A percentile compares a stretch with the other conserved stretches of the same genome.
Evolutionary conservation across 2,329 filamentous ascomycete species (phyloP).

Genomic region (Dothideomycetidae sp.): DNA sequence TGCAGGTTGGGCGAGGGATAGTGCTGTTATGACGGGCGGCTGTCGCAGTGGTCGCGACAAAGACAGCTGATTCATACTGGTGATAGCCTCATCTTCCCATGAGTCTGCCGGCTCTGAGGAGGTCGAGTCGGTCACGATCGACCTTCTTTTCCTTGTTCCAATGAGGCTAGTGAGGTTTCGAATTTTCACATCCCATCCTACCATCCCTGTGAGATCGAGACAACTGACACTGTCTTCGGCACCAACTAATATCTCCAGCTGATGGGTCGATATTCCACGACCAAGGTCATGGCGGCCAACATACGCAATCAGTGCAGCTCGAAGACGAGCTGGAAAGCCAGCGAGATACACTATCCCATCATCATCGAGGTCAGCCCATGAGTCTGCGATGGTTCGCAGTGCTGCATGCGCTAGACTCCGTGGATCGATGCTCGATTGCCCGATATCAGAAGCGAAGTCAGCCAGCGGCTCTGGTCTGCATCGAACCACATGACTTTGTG

Average conservation of each 20-base stretch:
- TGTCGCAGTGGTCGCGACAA: slow-evolving; percentile 23
- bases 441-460: slow-evolving; percentile 16
- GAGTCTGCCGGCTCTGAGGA: slow-evolving; percentile 24
- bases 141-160: slow-evolving; percentile 8
- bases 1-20: slow-evolving; percentile 43
- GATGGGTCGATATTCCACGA: slow-evolving; percentile 27
- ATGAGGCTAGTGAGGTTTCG: slow-evolving; percentile 35
- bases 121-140: neutral
- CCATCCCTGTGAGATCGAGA: slow-evolving; percentile 39
- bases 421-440: slow-evolving; percentile 11
- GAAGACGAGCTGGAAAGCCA: slow-evolving; percentile 37
- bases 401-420: slow-evolving; percentile 36
- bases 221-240: slow-evolving; percentile 33
- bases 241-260: slow-evolving; percentile 38
- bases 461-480: slow-evolving; percentile 16
- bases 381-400: slow-evolving; percentile 39
- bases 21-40: slow-evolving; percentile 38
- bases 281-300: slow-evolving; percentile 35
- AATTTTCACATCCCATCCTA: slow-evolving; percentile 34
- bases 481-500: slow-evolving; percentile 12
- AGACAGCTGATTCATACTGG: slow-evolving; percentile 15
- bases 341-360: slow-evolving; percentile 43
- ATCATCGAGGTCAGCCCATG: slow-evolving; percentile 43
- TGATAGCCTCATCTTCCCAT: slow-evolving; percentile 26
- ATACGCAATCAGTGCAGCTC: slow-evolving; percentile 42